These are phyloP conservation scores for Linderniella brevidens DNA, from an alignment of 257 asterid species.

Conservation along the genomic window DNA sequence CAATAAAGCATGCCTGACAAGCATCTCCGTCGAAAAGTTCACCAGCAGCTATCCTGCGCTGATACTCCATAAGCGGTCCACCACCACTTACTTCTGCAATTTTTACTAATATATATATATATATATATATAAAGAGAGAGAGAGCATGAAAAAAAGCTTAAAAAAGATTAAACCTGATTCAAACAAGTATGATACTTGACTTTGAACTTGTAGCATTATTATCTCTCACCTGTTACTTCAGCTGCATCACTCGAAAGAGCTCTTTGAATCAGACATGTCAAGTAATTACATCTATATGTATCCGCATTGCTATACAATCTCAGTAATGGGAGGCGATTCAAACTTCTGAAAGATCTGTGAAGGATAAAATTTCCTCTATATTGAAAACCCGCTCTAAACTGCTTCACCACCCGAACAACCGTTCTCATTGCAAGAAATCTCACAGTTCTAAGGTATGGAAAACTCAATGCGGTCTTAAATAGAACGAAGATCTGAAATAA, in stretches of 20 bases:
- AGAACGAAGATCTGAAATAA: too few species aligned
- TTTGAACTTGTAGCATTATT: background rate
- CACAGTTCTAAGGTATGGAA: too few species aligned
- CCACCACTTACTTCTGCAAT: conserved; percentile 34
- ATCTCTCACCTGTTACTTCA: conserved; percentile 30
- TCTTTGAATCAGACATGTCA: conserved; percentile 20
- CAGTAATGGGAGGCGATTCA: conserved; percentile 16
- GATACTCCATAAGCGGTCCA: conserved; percentile 81
- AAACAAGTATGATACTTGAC: too few species aligned
- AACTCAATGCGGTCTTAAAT: too few species aligned
- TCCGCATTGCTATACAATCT: conserved; percentile 23
- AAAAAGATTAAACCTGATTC: background rate
- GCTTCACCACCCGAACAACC: conserved; percentile 27
- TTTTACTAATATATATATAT: conserved; percentile 6
- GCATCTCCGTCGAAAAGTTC: conserved; percentile 83
- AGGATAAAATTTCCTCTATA: conserved; percentile 13
- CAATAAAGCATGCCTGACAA: conserved; percentile 47
- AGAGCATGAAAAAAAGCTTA: background rate
- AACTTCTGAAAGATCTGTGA: conserved; percentile 16
- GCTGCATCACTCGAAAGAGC: conserved; percentile 36
- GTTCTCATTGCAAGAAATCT: conserved; percentile 30
- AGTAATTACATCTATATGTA: conserved; percentile 19
- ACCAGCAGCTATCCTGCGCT: conserved; percentile 65
- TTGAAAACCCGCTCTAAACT: conserved; percentile 23
- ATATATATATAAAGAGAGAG: too few species aligned